These are phyloP conservation scores for Patellaria atrata DNA, from an alignment of 495 filamentous ascomycete species.

Conservation along the genomic window DNA sequence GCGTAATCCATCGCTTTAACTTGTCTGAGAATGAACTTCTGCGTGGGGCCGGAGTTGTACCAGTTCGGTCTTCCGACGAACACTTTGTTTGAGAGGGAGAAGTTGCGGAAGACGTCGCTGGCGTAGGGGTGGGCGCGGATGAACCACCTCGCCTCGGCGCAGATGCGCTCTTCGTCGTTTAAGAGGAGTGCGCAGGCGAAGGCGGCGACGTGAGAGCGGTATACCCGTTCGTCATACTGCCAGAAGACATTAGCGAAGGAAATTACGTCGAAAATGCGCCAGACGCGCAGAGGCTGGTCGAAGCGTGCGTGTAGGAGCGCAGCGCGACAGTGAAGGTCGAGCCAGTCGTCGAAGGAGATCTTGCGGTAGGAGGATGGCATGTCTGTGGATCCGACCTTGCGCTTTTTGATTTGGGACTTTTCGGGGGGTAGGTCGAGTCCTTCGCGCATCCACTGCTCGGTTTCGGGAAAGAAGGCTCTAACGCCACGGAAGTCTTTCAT, in stretches of 20 bases:
- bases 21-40: slow-evolving; percentile 81
- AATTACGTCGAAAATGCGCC: slow-evolving; percentile 59
- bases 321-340: slow-evolving; percentile 82
- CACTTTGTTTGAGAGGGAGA: slow-evolving; percentile 52
- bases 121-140: slow-evolving; percentile 75
- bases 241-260: slow-evolving; percentile 68
- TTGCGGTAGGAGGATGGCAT: slow-evolving; percentile 70
- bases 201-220: slow-evolving; percentile 53
- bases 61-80: slow-evolving; percentile 34
- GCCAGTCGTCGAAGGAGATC: slow-evolving; percentile 68
- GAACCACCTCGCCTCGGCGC: slow-evolving; percentile 58
- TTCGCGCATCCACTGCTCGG: too few species aligned
- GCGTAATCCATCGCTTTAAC: slow-evolving; percentile 78
- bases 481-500: background rate
- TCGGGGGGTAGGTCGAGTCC: too few species aligned
- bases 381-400: slow-evolving; percentile 12
- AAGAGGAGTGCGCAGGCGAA: slow-evolving; percentile 65
- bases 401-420: slow-evolving; percentile 22
- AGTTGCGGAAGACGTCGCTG: slow-evolving; percentile 72
- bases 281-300: slow-evolving; percentile 48
- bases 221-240: slow-evolving; percentile 38
- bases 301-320: slow-evolving; percentile 54
- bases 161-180: slow-evolving; percentile 63
- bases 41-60: slow-evolving; percentile 47
- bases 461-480: background rate